phyloP scores from a whole-genome alignment of 495 filamentous ascomycete species.

The Gamarada debralockiae region DNA sequence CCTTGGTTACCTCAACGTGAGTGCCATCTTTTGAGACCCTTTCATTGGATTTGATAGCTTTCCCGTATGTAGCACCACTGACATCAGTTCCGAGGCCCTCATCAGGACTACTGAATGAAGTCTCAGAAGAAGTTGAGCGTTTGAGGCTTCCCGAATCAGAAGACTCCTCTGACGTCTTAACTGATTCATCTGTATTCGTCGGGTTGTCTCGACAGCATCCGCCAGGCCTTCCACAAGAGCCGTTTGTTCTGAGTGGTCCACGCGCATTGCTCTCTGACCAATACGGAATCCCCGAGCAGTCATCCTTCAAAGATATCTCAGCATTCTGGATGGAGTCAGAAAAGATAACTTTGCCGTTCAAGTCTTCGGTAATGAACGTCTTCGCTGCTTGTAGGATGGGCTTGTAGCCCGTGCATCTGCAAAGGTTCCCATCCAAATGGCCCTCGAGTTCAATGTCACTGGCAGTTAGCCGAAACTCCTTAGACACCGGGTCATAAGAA shows the following conservation, averaged over 20 bases:
- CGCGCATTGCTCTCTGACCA: slow-evolving; percentile 48
- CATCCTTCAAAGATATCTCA: too few species aligned
- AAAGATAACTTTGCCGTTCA: slow-evolving; percentile 58
- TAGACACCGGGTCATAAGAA: slow-evolving; percentile 28
- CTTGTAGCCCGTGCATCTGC: slow-evolving; percentile 94
- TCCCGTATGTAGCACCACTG: too few species aligned
- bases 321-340: too few species aligned
- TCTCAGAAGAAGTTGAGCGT: too few species aligned
- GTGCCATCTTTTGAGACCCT: too few species aligned
- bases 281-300: too few species aligned
- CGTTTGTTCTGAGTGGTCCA: slow-evolving; percentile 67
- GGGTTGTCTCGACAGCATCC: slow-evolving; percentile 56
- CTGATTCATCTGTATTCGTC: slow-evolving; percentile 33
- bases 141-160: too few species aligned
- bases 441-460: slow-evolving; percentile 64
- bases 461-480: neutral
- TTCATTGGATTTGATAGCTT: too few species aligned
- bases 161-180: slow-evolving; percentile 55
- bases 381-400: slow-evolving; percentile 91
- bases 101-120: too few species aligned
- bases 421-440: slow-evolving; percentile 95
- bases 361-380: slow-evolving; percentile 53
- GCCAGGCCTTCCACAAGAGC: slow-evolving; percentile 26
- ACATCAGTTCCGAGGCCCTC: too few species aligned
- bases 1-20: too few species aligned